phyloP scores from a whole-genome alignment of 257 asterid genomes.

The Nicotiana paniculata region DNA sequence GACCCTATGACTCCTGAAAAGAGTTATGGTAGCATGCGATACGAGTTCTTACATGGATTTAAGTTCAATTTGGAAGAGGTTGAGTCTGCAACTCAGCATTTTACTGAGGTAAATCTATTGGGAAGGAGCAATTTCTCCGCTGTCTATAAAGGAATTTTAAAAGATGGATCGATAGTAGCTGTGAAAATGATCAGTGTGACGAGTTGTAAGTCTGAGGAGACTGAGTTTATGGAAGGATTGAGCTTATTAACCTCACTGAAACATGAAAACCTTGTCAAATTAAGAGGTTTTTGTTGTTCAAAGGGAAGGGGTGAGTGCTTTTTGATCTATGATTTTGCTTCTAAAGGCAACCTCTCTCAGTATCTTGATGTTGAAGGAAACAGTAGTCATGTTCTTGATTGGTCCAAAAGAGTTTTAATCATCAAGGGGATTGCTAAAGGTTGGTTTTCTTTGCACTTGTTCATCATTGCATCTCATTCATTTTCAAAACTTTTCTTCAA shows the following conservation, averaged over 20 bases:
- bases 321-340: conserved; percentile 66
- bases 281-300: conserved; percentile 84
- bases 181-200: conserved; percentile 64
- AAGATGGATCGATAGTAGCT: conserved; percentile 76
- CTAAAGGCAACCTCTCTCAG: conserved; percentile 54
- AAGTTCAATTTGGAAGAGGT: conserved; percentile 80
- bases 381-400: conserved; percentile 44
- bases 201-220: conserved; percentile 76
- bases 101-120: conserved; percentile 64
- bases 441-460: conserved; percentile 18
- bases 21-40: conserved; percentile 30
- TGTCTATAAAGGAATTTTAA: conserved; percentile 66
- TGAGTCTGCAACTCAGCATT: conserved; percentile 92
- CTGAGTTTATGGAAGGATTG: conserved; percentile 70
- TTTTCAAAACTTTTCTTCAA: not conserved
- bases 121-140: conserved; percentile 80
- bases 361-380: conserved; percentile 53
- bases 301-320: conserved; percentile 88
- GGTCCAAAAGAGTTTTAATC: conserved; percentile 67
- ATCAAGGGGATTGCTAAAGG: conserved; percentile 91
- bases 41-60: conserved; percentile 28
- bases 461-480: not conserved
- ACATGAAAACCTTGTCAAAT: conserved; percentile 65
- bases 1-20: conserved; percentile 30
- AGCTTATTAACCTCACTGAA: conserved; percentile 57